A percentile compares a stretch with the other conserved stretches of the same genome.
Conservation (phyloP, 345 rosid species). For the Psidium guajava region DNA sequence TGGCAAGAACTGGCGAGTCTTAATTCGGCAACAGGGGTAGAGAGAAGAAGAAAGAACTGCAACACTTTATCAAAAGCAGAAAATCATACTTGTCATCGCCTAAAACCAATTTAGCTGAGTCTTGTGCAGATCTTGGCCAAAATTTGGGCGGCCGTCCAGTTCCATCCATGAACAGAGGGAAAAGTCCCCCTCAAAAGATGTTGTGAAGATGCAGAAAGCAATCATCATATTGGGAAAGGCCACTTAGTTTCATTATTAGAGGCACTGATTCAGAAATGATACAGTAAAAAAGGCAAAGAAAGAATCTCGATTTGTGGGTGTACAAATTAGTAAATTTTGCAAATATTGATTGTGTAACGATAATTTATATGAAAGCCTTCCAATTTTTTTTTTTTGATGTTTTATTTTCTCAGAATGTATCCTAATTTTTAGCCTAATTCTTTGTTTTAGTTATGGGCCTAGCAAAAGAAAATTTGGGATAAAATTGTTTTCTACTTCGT, state of each 20-base stretch:
- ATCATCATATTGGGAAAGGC: neutral
- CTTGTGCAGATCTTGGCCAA: neutral
- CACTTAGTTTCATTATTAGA: neutral
- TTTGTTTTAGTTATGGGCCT: no score
- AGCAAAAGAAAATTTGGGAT: no score
- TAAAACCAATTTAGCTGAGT: neutral
- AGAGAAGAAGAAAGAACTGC: neutral
- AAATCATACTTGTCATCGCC: neutral
- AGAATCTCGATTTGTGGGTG: neutral
- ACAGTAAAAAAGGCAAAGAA: neutral
- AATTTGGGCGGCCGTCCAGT: neutral
- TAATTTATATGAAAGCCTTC: no score
- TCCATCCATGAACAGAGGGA: neutral
- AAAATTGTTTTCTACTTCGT: no score
- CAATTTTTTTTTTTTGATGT: no score
- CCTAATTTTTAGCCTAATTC: no score
- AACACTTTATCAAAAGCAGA: neutral
- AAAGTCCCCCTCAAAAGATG: neutral
- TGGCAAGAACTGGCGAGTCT: neutral
- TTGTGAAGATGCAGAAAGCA: neutral
- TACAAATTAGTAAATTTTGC: neutral
- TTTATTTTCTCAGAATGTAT: no score
- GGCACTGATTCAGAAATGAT: neutral
- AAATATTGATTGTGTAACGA: neutral
- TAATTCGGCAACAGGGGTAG: neutral